These are phyloP conservation scores for Russula sp. DNA, from an alignment of 768 basidiomycete genomes.

Conservation along the genomic window DNA sequence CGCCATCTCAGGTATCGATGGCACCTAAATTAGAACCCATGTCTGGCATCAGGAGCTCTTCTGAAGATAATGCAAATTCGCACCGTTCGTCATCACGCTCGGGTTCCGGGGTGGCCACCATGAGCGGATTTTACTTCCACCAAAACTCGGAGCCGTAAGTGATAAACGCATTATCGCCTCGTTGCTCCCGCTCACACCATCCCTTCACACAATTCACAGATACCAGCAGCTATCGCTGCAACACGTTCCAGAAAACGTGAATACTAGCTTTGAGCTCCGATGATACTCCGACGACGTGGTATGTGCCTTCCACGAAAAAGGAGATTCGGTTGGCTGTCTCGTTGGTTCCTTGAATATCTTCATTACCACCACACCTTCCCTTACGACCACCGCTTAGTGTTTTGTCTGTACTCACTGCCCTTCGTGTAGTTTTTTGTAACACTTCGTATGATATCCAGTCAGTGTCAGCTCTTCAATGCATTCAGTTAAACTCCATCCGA, in stretches of 20 bases:
- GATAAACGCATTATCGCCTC: neutral
- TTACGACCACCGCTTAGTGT: neutral
- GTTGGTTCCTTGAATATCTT: neutral
- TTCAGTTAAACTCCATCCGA: neutral
- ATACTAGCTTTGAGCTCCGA: constrained; percentile 83
- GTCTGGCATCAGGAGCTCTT: constrained; percentile 24
- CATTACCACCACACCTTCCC: neutral
- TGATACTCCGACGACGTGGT: constrained; percentile 30
- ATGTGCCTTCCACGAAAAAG: constrained; percentile 4
- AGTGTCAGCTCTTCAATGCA: constrained; percentile 16
- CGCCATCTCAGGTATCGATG: neutral
- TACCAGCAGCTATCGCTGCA: constrained; percentile 85
- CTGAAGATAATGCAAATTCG: constrained; percentile 32
- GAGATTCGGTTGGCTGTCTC: neutral
- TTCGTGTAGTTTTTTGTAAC: constrained; percentile 21
- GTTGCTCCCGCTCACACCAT: neutral
- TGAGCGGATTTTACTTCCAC: constrained; percentile 92
- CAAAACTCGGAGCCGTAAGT: constrained; percentile 87
- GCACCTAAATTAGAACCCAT: constrained; percentile 27
- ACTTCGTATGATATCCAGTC: constrained; percentile 21
- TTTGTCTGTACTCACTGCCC: constrained; percentile 17
- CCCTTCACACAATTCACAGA: constrained; percentile 35
- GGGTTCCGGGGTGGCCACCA: constrained; percentile 53
- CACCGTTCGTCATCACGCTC: constrained; percentile 41
- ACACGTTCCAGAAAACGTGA: constrained; percentile 69